These are phyloP conservation scores for Pilaira anomala DNA, from an alignment of 192 early-diverging fungal species.

Conservation along the genomic window DNA sequence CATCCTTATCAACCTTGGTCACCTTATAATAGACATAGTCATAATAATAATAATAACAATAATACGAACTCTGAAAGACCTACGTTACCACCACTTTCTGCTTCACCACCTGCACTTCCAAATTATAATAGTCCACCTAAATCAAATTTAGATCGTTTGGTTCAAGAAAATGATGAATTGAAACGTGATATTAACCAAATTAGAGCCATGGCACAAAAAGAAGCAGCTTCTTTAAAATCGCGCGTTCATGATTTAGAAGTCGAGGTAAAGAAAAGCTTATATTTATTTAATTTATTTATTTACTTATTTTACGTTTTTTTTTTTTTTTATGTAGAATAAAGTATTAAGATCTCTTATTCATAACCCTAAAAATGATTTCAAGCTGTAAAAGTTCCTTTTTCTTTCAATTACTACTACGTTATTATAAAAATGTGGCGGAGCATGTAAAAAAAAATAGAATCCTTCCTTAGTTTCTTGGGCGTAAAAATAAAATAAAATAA, in stretches of 20 bases:
- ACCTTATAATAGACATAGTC: no score
- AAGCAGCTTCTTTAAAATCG: not conserved
- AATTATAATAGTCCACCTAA: not conserved
- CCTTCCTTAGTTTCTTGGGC: no score
- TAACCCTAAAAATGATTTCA: not conserved
- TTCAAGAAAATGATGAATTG: conserved; percentile 9
- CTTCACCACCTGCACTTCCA: not conserved
- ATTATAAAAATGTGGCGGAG: no score
- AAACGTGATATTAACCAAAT: conserved; percentile 15
- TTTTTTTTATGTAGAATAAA: conserved; percentile 1
- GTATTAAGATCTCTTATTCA: conserved; percentile 10
- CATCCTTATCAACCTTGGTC: conserved; percentile 14
- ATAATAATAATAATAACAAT: no score
- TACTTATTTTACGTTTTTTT: not conserved
- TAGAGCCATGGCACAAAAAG: conserved; percentile 12
- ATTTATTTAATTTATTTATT: not conserved
- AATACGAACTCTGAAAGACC: conserved; percentile 5
- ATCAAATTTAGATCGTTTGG: not conserved
- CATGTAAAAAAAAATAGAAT: no score
- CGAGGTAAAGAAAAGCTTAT: conserved; percentile 2
- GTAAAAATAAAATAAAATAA: no score
- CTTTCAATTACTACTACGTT: no score
- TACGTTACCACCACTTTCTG: not conserved
- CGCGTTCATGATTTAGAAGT: conserved; percentile 20
- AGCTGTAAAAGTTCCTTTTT: not conserved